Base-by-base conservation (phyloP, 257 asterid genomes). In the Agastache rugosa region DNA sequence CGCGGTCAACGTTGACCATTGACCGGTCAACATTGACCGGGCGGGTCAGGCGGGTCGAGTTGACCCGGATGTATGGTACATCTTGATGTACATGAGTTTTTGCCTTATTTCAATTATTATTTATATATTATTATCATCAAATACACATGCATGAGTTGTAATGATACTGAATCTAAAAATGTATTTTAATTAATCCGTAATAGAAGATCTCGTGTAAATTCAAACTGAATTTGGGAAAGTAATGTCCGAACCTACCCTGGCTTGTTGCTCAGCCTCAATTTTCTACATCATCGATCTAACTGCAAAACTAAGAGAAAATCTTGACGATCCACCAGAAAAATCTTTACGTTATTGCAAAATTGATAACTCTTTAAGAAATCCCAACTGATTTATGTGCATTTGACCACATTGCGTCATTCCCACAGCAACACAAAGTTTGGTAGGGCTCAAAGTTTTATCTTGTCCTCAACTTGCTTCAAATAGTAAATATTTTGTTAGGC, bases 391-490 rank as follows among this genome's bases (percentile, higher is more conserved):
- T 63, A 44, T 63, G 25, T 53, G 71, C 45, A 61, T 63, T 54
- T 77, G 81, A 77, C 63, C 51, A 37, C n/a, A 74, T 63, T 34
- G 69, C 50, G 45, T 66, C 41, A 70, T 53, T 62, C 19, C 27
- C 25, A 11, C 16, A 44, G 6, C n/a, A 25, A 68, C 8, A 61
- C 31, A n/a, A 56, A 66, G 66, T 78, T 73, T 66, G 78, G 77
- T 71, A 45, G 77, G 31, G 31, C 56, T 29, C 35, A 11, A 17
- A 70, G 50, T 70, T 62, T 59, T 77, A 16, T 14, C 68, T 25
- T 42, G 16, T 77, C 50, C 29, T 8, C 68, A 22, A 54, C 60
- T 16, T 50, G 56, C 23, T 16, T 50, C 11, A 6, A n/a, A 16
- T 50, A 44, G 51, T 50, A 4, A 50, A 16, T 5, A 6, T 5